Base-by-base conservation (phyloP, 345 rosid species). In the Pistacia vera region DNA sequence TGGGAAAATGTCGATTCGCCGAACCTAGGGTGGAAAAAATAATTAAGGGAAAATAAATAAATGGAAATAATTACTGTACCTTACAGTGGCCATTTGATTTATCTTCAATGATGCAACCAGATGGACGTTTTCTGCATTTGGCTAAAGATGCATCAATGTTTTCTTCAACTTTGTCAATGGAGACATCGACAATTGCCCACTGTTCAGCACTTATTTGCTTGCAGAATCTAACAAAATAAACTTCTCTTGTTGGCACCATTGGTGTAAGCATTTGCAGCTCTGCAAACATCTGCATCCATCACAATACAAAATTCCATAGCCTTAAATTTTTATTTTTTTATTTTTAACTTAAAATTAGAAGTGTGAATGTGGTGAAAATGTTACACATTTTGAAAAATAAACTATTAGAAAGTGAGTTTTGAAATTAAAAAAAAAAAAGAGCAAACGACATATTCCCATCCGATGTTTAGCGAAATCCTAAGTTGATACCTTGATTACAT, bases 231-330 rank as follows among this genome's bases (percentile, higher is more conserved):
- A 93, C 90, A 59, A 92, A 96, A 83, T 96, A 93, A 22, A 93
- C 93, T 85, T 96, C 98, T 83, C 99, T 89, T 0, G 97, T 89
- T 35, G 97, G 87, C 70, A 96, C 99, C 85, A 93, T 80, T 11
- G 99, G 98, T 58, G 99, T 93, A 2, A 96, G 93, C 92, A 93
- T 91, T 63, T 96, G 99, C 74, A 90, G 80, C 90, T 96, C 99
- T 5, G 94, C 94, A 80, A 96, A 96, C 99, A 93, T 96, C 99
- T 96, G 89, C 88, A 80, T 44, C 57, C 66, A 74, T 20, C 17
- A 73, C 49, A 58, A 10, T 17, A 17, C 17, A 51, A 14, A 18
- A 38, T 14, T 38, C 20, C 3, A 5, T 14, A 8, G 3, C 28
- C 20, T 51, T 25, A 51, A 28, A 25, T 68, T 25, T 41, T 0